A percentile compares a stretch with the other conserved stretches of the same genome.
These are phyloP conservation scores for Nicotiana rustica DNA, from an alignment of 305 asterid genomes.

Conservation along the genomic window DNA sequence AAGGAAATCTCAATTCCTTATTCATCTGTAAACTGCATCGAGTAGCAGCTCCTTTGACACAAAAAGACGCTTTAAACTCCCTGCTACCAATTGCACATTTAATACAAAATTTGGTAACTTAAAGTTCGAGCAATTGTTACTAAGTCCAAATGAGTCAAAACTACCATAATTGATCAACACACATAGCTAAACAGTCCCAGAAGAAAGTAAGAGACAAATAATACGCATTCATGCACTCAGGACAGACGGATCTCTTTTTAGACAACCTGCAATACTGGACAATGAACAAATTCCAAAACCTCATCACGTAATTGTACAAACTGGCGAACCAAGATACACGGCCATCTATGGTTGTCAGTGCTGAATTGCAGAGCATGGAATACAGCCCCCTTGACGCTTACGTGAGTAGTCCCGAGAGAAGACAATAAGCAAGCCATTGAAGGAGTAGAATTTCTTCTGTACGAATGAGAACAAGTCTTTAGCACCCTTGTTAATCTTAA, in stretches of 20 bases:
- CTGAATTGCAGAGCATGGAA: neutral
- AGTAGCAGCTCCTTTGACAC: constrained; percentile 21
- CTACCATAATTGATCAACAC: constrained; percentile 13
- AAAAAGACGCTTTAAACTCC: neutral
- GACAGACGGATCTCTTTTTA: neutral
- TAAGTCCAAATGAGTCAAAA: constrained; percentile 1
- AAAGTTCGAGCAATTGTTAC: neutral
- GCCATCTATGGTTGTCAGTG: neutral
- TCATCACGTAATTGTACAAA: neutral
- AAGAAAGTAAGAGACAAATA: constrained; percentile 17
- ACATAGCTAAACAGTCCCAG: neutral
- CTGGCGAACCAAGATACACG: neutral
- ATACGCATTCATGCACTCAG: neutral
- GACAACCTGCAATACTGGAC: constrained; percentile 25
- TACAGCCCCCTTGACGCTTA: neutral
- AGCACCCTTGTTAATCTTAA: neutral
- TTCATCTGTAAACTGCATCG: neutral
- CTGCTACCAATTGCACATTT: constrained; percentile 2
- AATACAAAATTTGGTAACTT: neutral
- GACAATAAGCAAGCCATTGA: neutral
- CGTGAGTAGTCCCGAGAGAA: constrained; percentile 6
- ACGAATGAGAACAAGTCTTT: neutral
- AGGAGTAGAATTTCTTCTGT: neutral
- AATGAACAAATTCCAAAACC: constrained; percentile 6
- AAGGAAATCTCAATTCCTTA: neutral